Percentiles rank a stretch among this genome's conserved stretches.
Evolutionary conservation across 1,284 basidiomycete genomes (phyloP).

Genomic region (Sphagnurus paluster): DNA sequence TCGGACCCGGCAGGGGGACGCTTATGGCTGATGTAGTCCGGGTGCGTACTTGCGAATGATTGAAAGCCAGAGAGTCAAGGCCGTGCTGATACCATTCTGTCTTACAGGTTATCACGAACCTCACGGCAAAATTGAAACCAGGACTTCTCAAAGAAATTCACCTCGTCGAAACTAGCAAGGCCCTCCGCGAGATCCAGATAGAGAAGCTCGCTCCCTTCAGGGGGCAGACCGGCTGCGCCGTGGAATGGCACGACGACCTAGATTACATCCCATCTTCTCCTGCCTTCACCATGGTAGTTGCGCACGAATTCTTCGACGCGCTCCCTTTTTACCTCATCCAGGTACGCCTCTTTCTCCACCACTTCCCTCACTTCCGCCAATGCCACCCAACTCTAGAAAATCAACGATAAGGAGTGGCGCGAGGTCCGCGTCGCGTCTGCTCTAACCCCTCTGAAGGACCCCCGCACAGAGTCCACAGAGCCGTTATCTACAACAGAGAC

Average conservation of each 20-base stretch:
- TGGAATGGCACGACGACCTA: conserved; percentile 79
- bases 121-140: conserved; percentile 37
- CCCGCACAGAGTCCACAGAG: conserved; percentile 1
- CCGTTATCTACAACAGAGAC: neutral
- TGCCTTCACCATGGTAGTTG: conserved; percentile 84
- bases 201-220: conserved; percentile 44
- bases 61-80: conserved; percentile 16
- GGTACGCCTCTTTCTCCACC: conserved; percentile 40
- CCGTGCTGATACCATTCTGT: conserved; percentile 28
- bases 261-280: conserved; percentile 61
- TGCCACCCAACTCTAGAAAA: conserved; percentile 45
- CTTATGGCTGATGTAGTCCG: conserved; percentile 90
- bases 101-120: conserved; percentile 52
- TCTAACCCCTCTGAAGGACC: conserved; percentile 17
- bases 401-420: conserved; percentile 72
- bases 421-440: conserved; percentile 77
- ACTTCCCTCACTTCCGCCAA: conserved; percentile 5
- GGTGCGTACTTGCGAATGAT: conserved; percentile 42
- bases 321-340: conserved; percentile 91
- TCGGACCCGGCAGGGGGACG: conserved; percentile 94
- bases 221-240: conserved; percentile 29
- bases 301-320: conserved; percentile 98
- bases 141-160: conserved; percentile 56
- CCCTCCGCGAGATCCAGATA: conserved; percentile 68
- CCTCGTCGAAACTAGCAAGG: conserved; percentile 79